Evolutionary conservation across 2,329 filamentous ascomycete species (phyloP).

Genomic region (Bisporella sp.): DNA sequence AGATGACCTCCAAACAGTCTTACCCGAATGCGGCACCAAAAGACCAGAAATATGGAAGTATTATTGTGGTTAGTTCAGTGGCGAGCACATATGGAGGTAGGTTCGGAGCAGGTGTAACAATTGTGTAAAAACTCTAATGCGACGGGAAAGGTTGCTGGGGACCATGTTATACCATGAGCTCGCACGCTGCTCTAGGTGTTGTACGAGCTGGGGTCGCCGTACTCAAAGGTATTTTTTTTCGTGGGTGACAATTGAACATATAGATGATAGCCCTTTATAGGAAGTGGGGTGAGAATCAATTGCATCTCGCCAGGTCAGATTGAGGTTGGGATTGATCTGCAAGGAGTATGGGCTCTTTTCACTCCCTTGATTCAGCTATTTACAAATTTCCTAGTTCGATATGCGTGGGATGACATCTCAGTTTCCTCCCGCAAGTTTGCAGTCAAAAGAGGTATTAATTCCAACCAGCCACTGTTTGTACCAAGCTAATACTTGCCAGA

Average conservation of each 20-base stretch:
- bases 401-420: conserved; percentile 43
- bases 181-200: conserved; percentile 53
- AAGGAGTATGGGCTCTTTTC: conserved; percentile 29
- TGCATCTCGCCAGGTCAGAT: conserved; percentile 38
- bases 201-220: conserved; percentile 50
- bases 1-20: conserved; percentile 44
- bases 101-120: neutral
- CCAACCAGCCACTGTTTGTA: neutral
- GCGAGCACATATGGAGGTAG: conserved; percentile 39
- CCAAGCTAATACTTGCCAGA: conserved; percentile 16
- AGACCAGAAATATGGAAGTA: conserved; percentile 51
- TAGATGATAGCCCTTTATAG: conserved; percentile 10
- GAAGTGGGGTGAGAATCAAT: conserved; percentile 52
- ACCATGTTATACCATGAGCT: conserved; percentile 52
- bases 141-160: conserved; percentile 46
- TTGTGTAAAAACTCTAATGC: no score
- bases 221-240: conserved; percentile 36
- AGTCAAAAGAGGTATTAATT: conserved; percentile 36
- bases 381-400: conserved; percentile 32
- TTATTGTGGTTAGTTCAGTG: conserved; percentile 53
- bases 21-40: conserved; percentile 58
- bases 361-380: neutral
- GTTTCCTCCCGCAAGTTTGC: conserved; percentile 46
- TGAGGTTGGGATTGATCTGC: conserved; percentile 35
- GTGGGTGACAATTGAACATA: neutral